Base-by-base conservation (phyloP, 805 yeast genomes). In the Nadsonia fulvescens region DNA sequence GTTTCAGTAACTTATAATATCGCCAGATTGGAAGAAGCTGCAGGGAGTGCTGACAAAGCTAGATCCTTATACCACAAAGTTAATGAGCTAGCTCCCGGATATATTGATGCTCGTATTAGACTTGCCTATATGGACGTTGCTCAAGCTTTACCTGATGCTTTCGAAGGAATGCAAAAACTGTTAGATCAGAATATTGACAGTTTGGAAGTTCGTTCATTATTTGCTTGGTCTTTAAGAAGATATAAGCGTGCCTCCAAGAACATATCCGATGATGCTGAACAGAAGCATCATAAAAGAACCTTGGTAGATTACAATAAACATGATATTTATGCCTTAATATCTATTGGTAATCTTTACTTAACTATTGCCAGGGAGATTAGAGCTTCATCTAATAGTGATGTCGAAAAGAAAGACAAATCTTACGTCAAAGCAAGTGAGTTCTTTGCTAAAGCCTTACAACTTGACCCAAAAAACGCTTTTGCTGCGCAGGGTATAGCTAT, bases 401-500 rank as follows among this genome's bases (percentile, higher is more conserved):
- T 52, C 14, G 68, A 68, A 15, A 76, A 70, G 47, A 63, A 64
- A 34, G 68, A 69, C 37, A 76, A 73, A 36, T 74, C 81, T 29
- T 86, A 75, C 46, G 58, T 73, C 23, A 69, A 93, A 49, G 94
- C 94, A n/a, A 75, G 83, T 8, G 95, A 86, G 51, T 58, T 89
- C 32, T 86, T 70, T 47, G 77, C 81, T 42, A 89, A 89, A 51
- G 94, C 81, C 2, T 54, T 89, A 28, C 71, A 76, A 26, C 52
- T 82, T 15, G 96, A 89, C 52, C 68, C 83, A 2, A 59, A 63
- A 37, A 79, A 86, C 45, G 86, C 83, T 1, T 89, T 73, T 54
- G 99, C 98, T 4, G 96, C 98, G 1, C 98, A 89, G 50, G 99
- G 99, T 29, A 61, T 89, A 34, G 96, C 95, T 1, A 81, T 89